phyloP scores from a whole-genome alignment of 371 early-diverging fungal species.

The Entomophthora muscae region DNA sequence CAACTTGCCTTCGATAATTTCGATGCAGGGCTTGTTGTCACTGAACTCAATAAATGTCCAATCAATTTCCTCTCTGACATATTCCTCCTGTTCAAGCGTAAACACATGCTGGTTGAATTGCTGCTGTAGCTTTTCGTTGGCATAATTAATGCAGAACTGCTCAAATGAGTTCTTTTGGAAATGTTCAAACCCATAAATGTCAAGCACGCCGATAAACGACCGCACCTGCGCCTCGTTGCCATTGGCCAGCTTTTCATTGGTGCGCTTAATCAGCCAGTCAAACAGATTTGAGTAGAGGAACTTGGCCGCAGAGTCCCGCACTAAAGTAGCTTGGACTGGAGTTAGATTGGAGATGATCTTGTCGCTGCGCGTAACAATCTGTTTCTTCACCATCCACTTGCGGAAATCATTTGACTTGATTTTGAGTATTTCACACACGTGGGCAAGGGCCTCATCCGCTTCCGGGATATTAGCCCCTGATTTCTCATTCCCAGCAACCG shows the following conservation, averaged over 20 bases:
- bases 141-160: slow-evolving; percentile 98
- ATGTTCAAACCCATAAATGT: slow-evolving; percentile 95
- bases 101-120: slow-evolving; percentile 88
- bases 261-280: slow-evolving; percentile 77
- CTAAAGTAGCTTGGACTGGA: slow-evolving; percentile 54
- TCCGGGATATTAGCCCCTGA: slow-evolving; percentile 43
- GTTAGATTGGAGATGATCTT: slow-evolving; percentile 62
- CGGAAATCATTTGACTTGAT: slow-evolving; percentile 55
- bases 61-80: slow-evolving; percentile 78
- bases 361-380: slow-evolving; percentile 72
- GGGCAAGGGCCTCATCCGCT: slow-evolving; percentile 44
- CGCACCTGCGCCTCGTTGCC: slow-evolving; percentile 26
- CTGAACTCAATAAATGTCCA: slow-evolving; percentile 90
- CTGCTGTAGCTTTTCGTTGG: slow-evolving; percentile 96
- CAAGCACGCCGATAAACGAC: slow-evolving; percentile 85
- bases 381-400: slow-evolving; percentile 77
- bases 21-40: slow-evolving; percentile 99
- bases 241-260: slow-evolving; percentile 61
- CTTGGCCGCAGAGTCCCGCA: slow-evolving; percentile 85
- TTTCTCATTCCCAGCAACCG: slow-evolving; percentile 54
- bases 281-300: slow-evolving; percentile 84
- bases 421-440: slow-evolving; percentile 49
- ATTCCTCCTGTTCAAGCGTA: slow-evolving; percentile 91
- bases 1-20: slow-evolving; percentile 83
- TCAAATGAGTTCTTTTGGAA: slow-evolving; percentile 97